Evolutionary conservation across 2,329 filamentous ascomycete species (phyloP).

Genomic region (Pseudogymnoascus sp.): DNA sequence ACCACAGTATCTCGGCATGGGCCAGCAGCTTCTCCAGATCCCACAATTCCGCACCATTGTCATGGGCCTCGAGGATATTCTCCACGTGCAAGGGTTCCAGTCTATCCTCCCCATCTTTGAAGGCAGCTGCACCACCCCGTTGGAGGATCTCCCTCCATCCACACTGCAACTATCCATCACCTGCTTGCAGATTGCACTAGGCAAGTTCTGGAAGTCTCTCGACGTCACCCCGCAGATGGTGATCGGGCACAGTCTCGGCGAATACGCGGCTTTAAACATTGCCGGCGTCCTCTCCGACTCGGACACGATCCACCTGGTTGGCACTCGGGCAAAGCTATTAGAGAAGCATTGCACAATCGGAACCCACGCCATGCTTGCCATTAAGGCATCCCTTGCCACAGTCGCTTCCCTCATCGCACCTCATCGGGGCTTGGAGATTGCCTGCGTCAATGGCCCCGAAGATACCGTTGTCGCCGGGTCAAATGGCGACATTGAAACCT

Average conservation of each 20-base stretch:
- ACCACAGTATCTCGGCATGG: conserved; percentile 34
- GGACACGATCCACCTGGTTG: conserved; percentile 65
- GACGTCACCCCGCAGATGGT: conserved; percentile 47
- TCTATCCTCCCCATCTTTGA: conserved; percentile 34
- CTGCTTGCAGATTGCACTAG: conserved; percentile 48
- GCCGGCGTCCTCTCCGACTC: conserved; percentile 63
- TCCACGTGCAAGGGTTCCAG: conserved; percentile 20
- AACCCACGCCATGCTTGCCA: conserved; percentile 59
- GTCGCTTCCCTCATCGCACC: conserved; percentile 30
- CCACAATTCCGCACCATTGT: conserved; percentile 32
- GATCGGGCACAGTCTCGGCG: conserved; percentile 58
- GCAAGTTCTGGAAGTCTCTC: conserved; percentile 46
- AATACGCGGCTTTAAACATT: conserved; percentile 63
- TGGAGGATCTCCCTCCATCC: conserved; percentile 40
- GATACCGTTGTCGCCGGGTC: conserved; percentile 63
- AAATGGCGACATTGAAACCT: conserved; percentile 45
- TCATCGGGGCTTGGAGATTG: conserved; percentile 29
- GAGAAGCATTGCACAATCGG: conserved; percentile 57
- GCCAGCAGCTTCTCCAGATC: conserved; percentile 45
- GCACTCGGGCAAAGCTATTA: conserved; percentile 56
- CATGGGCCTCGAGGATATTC: conserved; percentile 21
- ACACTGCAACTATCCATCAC: conserved; percentile 45
- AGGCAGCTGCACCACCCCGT: conserved; percentile 29
- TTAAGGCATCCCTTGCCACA: conserved; percentile 38
- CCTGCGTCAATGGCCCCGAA: conserved; percentile 68